Conservation (phyloP, 306 rosid species). For the Vigna nakashimae region DNA sequence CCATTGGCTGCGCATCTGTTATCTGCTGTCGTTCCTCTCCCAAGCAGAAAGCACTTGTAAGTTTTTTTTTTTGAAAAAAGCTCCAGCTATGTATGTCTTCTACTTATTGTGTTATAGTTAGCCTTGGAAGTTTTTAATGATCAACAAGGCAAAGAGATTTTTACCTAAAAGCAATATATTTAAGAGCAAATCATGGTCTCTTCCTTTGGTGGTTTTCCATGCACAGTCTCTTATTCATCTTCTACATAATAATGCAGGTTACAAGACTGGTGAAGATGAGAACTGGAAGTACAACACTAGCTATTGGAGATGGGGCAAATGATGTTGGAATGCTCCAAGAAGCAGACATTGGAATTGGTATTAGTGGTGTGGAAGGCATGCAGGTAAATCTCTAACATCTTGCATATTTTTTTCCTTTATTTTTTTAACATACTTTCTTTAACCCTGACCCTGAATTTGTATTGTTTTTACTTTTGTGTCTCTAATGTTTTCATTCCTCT, state of each 20-base stretch:
- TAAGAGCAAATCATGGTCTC: conserved; percentile 9
- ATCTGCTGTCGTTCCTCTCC: conserved; percentile 99
- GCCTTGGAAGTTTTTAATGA: conserved; percentile 20
- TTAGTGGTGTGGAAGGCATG: conserved; percentile 99
- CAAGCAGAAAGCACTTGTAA: conserved; percentile 96
- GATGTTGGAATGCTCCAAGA: conserved; percentile 99
- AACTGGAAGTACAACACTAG: conserved; percentile 83
- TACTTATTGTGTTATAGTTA: not conserved
- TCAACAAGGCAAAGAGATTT: not conserved
- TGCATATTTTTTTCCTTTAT: not conserved
- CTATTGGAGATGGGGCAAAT: conserved; percentile 99
- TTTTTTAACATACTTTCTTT: not conserved
- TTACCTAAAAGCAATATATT: not conserved
- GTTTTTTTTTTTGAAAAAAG: conserved; percentile 18
- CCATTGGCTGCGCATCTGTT: conserved; percentile 94
- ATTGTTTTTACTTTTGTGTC: not conserved
- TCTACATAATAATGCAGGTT: conserved; percentile 59
- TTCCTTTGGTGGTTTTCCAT: conserved; percentile 27
- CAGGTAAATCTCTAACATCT: conserved; percentile 65
- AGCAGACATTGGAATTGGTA: conserved; percentile 97
- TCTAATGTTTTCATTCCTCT: conserved; percentile 31
- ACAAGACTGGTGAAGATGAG: conserved; percentile 79
- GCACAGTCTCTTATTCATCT: conserved; percentile 31
- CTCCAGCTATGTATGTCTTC: conserved; percentile 3
- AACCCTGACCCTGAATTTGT: conserved; percentile 6